Conservation (phyloP, 2,329 filamentous ascomycete genomes). For the Colletotrichum graminicola region DNA sequence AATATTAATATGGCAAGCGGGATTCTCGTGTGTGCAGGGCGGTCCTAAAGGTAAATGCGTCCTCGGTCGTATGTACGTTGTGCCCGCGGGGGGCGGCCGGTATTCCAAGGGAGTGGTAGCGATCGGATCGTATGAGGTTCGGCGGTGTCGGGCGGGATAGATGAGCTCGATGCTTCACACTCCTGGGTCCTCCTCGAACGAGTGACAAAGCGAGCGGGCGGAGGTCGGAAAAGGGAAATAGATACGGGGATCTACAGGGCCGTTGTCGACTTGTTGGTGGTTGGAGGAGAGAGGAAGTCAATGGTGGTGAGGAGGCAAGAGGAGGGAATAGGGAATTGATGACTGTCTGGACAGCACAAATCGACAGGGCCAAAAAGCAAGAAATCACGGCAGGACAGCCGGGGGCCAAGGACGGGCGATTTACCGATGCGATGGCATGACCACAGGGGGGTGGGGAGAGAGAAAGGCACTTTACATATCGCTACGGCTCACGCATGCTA, state of each 20-base stretch:
- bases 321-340: slow-evolving; percentile 23
- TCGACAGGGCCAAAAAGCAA: slow-evolving; percentile 38
- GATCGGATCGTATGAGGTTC: slow-evolving; percentile 4
- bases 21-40: slow-evolving; percentile 31
- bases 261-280: slow-evolving; percentile 14
- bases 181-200: slow-evolving; percentile 20
- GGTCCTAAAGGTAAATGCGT: slow-evolving; percentile 12
- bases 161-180: not conserved
- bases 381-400: slow-evolving; percentile 28
- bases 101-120: not conserved
- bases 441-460: not conserved
- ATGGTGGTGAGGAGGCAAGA: slow-evolving; percentile 1
- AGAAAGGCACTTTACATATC: not conserved
- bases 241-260: slow-evolving; percentile 2
- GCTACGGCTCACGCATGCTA: not conserved
- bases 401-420: slow-evolving; percentile 21
- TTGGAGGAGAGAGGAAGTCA: slow-evolving; percentile 6
- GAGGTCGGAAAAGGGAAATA: slow-evolving; percentile 5
- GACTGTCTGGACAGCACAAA: slow-evolving; percentile 27
- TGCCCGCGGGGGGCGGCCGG: not conserved
- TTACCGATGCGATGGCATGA: slow-evolving; percentile 37
- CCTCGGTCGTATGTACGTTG: slow-evolving; percentile 6
- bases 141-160: slow-evolving; percentile 9
- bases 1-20: slow-evolving; percentile 17
- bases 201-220: slow-evolving; percentile 30